Base-by-base conservation (phyloP, 345 rosid genomes). In the Mallotus nudiflorus region DNA sequence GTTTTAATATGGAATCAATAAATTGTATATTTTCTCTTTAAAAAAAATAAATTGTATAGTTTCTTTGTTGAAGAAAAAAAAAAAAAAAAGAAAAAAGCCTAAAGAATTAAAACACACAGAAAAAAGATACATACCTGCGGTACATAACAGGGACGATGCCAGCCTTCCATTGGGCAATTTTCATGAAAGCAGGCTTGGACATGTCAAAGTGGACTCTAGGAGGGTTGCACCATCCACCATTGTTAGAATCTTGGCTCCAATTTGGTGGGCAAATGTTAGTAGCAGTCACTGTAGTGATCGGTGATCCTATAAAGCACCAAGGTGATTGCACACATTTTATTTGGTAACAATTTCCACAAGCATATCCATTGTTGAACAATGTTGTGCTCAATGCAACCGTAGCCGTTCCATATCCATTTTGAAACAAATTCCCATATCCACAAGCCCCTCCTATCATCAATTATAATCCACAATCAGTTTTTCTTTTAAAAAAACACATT, bases 181-280 rank as follows among this genome's bases (percentile, higher is more conserved):
- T 90, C 95, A 87, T 85, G 84, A 92, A 92, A 16, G 95, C 92
- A 15, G 96, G 98, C 80, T 87, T 92, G 66, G 96, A 68, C 87
- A 92, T 77, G 85, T 92, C 95, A 29, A 92, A 89, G 72, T 92
- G 98, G 73, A 62, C 81, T 2, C 88, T 85, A 54, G 98, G 96
- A 5, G 98, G 97, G 78, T 90, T 89, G 82, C 97, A 92, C 97
- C 98, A 92, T 39, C 98, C 97, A 12, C 97, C 97, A 28, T 76
- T 79, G 67, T 90, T 83, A 18, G 95, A 85, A 74, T 78, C 75
- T 76, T 86, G 25, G 0, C 81, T 71, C 84, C 82, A 92, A 55
- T 89, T 90, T 1, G 98, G 98, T 3, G 98, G 98, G 82, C 95
- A 89, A 27, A 90, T 77, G 70, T 92, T 92, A 59, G 98, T 90